Percentiles rank a stretch among this genome's conserved stretches.
Conservation (phyloP, 352 stramenopile species). For the Globisporangium acanthophoron region DNA sequence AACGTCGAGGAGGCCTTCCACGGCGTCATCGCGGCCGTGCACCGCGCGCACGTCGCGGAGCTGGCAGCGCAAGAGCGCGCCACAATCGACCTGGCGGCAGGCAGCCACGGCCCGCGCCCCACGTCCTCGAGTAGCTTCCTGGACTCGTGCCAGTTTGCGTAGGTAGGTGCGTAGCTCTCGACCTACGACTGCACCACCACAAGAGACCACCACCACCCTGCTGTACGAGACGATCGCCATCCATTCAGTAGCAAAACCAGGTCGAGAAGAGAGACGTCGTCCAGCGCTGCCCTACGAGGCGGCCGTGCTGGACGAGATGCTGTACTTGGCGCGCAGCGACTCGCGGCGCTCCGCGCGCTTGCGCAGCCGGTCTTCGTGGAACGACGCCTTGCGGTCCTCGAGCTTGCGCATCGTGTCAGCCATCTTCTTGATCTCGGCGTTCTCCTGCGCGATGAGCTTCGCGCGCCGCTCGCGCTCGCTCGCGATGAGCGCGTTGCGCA, state of each 20-base stretch:
- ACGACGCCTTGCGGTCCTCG: conserved; percentile 55
- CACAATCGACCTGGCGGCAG: conserved; percentile 29
- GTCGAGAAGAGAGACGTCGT: too few relatives aligned
- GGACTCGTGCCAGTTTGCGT: background rate
- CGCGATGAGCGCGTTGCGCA: conserved; percentile 36
- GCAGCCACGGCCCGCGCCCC: background rate
- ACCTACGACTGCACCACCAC: too few relatives aligned
- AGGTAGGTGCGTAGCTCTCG: background rate
- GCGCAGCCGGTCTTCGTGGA: conserved; percentile 60
- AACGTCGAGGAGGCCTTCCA: conserved; percentile 64
- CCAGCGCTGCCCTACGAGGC: conserved; percentile 2
- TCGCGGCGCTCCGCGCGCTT: conserved; percentile 57
- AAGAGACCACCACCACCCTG: too few relatives aligned
- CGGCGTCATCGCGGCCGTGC: conserved; percentile 44
- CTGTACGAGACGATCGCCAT: too few relatives aligned
- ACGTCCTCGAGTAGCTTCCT: background rate
- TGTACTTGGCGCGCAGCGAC: conserved; percentile 66
- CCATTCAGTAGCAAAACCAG: too few relatives aligned
- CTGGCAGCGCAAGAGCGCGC: conserved; percentile 14
- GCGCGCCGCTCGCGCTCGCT: conserved; percentile 47
- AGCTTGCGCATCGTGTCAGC: conserved; percentile 43
- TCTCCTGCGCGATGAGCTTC: conserved; percentile 51
- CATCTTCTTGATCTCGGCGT: conserved; percentile 50
- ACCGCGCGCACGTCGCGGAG: conserved; percentile 38
- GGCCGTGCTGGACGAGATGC: conserved; percentile 28